Base-by-base conservation (phyloP, 257 asterid genomes). In the Coffea canephora region DNA sequence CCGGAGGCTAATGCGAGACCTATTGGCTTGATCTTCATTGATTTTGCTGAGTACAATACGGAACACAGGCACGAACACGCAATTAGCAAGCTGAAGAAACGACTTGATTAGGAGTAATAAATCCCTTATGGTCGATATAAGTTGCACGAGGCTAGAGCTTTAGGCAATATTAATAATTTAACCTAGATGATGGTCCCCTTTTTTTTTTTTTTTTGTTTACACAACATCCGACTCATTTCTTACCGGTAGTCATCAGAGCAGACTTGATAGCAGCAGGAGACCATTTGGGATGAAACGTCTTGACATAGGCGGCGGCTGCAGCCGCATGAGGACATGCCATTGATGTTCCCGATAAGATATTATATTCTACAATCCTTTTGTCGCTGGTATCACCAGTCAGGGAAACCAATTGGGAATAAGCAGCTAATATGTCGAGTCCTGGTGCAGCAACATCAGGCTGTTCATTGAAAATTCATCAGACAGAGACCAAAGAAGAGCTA, bases 361-460 rank as follows among this genome's bases (percentile, higher is more conserved):
- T 88, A 84, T 79, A 95, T 0, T 78, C 73, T 72, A 87, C 91
- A 2, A 84, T 73, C 71, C 93, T 79, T 0, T 66, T 71, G 78
- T 91, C 97, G 0, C 36, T 80, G 3, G 9, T 9, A 2, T 68
- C 66, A 31, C 86, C 86, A 0, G 83, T 82, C 21, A 91, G 1
- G 0, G 88, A 76, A 0, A 71, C 52, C 78, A 78, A 71, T 66
- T 43, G 73, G 1, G 97, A 69, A 83, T 67, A 89, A 21, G 94
- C 97, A 11, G 99, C 97, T 79, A 95, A 70, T 73, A 95, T 91
- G 82, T 84, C 80, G 36, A 90, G 82, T 77, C 99, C 99, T 0
- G 99, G 99, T 16, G 98, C 99, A 62, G 93, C 78, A 27, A 95
- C 85, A 69, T 95, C 99, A 3, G 99, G 99, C 95, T 93, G 91